Evolutionary conservation across 176 grass and related monocot species (phyloP).

Genomic region (Tillandsia leiboldiana): DNA sequence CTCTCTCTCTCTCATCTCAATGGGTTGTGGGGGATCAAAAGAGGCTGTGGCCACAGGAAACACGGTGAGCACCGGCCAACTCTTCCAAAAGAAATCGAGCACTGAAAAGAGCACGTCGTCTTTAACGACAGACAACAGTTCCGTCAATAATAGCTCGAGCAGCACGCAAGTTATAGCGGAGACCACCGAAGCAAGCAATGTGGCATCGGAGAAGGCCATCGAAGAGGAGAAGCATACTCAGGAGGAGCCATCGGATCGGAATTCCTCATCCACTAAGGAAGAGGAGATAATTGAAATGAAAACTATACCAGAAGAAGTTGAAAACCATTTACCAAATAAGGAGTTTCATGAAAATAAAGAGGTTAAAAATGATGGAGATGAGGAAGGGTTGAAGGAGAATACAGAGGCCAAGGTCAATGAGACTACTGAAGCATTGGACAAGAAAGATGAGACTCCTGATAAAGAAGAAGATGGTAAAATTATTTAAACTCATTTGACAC

Average conservation of each 20-base stretch:
- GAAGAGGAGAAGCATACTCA: conserved; percentile 6
- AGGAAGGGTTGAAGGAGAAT: neutral
- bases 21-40: conserved; percentile 92
- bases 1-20: conserved; percentile 18
- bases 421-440: neutral
- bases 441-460: neutral
- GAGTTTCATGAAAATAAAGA: neutral
- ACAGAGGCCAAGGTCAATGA: neutral
- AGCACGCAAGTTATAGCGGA: neutral
- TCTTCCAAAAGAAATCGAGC: conserved; percentile 54
- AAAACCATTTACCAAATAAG: no score
- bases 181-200: neutral
- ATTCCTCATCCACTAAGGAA: conserved; percentile 17
- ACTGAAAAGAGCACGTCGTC: neutral
- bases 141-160: conserved; percentile 10
- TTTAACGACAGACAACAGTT: neutral
- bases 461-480: conserved; percentile 15
- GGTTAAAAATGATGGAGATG: neutral
- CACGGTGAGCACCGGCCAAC: conserved; percentile 26
- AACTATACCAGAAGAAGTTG: no score
- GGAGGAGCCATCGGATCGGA: conserved; percentile 10
- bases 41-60: conserved; percentile 63
- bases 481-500: conserved; percentile 4
- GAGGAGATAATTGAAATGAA: neutral
- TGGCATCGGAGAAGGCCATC: neutral